Base-by-base conservation (phyloP, 1,284 basidiomycete genomes). In the Phellopilus nigrolimitatus region DNA sequence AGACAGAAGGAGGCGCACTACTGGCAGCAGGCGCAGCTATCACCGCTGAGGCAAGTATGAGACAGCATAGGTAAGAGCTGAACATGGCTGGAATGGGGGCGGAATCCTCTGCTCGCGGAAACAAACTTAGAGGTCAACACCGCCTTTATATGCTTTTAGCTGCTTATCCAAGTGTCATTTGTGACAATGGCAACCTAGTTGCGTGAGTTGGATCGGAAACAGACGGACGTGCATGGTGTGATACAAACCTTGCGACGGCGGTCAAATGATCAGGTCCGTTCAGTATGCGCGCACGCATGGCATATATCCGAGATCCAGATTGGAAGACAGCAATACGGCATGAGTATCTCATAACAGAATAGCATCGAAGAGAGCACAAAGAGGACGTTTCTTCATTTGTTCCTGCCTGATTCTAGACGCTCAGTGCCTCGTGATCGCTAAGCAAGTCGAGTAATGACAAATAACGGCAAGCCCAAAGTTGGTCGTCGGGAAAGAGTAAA, bases 1-100 rank as follows among this genome's bases (percentile, higher is more conserved):
- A 41, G 9, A 39, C 38, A 22, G 40, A 48, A 7, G 42, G 15
- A 10, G 51, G 33, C n/a, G 22, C 36, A 25, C 27, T 43, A n/a
- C 39, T 48, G 6, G 17, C 46, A n/a, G 51, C 46, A 30, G 51
- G 51, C 13, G 47, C 51, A 7, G 51, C 50, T 4, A 47, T n/a
- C 3, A 36, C 28, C 19, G 27, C 37, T 6, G 50, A 52, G 3
- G 44, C 44, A 25, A 39, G 17, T 21, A 47, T 13, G 33, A 52
- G 27, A 27, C 42, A 52, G 28, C 40, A 46, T 30, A 52, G 21
- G 12, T 24, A 36, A 13, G n/a, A n/a, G n/a, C 45, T 37, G 36
- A 47, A 38, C 50, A 52, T 52, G 9, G 12, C 34, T 17, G 15
- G 45, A 39, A n/a, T n/a, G 34, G 8, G 34, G 19, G 34, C 19